A percentile compares a stretch with the other conserved stretches of the same genome.
Evolutionary conservation across 2,329 filamentous ascomycete genomes (phyloP).

Genomic region (Fusarium camptoceras): DNA sequence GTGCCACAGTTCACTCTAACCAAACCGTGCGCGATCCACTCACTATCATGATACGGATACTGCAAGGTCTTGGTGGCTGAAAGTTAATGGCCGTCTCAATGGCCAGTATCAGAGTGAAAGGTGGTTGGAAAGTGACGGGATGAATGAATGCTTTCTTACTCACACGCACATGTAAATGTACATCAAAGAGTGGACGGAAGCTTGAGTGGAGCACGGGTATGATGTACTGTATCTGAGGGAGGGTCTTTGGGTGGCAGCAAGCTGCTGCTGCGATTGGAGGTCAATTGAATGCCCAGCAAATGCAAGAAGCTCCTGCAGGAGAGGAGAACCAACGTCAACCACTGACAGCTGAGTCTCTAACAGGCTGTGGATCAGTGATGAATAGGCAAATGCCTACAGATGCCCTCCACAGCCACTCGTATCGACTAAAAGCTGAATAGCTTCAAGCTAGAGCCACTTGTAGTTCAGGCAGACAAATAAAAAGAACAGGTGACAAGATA

Average conservation of each 20-base stretch:
- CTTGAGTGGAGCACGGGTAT: conserved; percentile 35
- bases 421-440: conserved; percentile 7
- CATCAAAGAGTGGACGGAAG: conserved; percentile 24
- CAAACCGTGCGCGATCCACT: conserved; percentile 29
- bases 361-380: conserved; percentile 15
- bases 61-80: conserved; percentile 10
- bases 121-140: conserved; percentile 23
- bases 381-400: conserved; percentile 3
- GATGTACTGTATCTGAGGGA: conserved; percentile 3
- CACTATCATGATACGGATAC: conserved; percentile 30
- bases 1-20: conserved; percentile 39
- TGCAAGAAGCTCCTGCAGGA: conserved; percentile 35
- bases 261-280: conserved; percentile 41
- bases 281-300: conserved; percentile 18
- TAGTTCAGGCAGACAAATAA: conserved; percentile 15
- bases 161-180: conserved; percentile 22
- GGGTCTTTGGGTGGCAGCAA: conserved; percentile 9
- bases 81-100: conserved; percentile 10
- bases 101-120: conserved; percentile 14
- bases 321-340: conserved; percentile 12
- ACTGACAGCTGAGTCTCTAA: background rate
- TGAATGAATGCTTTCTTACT: conserved; percentile 14
- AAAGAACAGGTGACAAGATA: background rate
- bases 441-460: conserved; percentile 7
- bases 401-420: conserved; percentile 4